These are phyloP conservation scores for Candida nanaspora DNA, from an alignment of 805 yeast genomes.

Conservation along the genomic window DNA sequence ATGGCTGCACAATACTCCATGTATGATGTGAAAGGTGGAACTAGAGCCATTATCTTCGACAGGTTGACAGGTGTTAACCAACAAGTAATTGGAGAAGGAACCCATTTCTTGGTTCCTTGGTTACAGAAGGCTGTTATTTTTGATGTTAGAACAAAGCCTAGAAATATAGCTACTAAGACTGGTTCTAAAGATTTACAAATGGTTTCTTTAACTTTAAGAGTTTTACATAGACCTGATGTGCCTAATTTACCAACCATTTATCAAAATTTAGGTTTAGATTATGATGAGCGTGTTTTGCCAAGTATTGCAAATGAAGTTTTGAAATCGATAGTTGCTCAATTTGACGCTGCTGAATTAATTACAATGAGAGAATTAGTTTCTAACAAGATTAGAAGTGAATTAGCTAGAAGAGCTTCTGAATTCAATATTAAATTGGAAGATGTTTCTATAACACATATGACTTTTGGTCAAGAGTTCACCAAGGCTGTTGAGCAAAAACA, in stretches of 20 bases:
- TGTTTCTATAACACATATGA: conserved; percentile 95
- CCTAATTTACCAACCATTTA: conserved; percentile 74
- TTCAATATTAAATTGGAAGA: conserved; percentile 91
- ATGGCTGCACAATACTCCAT: conserved; percentile 75
- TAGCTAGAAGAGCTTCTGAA: conserved; percentile 75
- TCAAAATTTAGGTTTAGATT: conserved; percentile 87
- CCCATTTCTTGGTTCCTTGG: conserved; percentile 96
- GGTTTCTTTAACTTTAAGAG: conserved; percentile 88
- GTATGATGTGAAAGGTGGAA: conserved; percentile 94
- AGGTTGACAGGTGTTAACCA: conserved; percentile 83
- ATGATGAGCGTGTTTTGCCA: conserved; percentile 90
- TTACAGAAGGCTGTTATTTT: conserved; percentile 82
- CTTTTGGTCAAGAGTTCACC: conserved; percentile 94
- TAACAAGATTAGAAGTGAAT: conserved; percentile 79
- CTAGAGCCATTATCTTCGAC: conserved; percentile 93
- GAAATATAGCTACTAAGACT: conserved; percentile 87
- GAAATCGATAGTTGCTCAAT: conserved; percentile 86
- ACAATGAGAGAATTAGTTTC: conserved; percentile 96
- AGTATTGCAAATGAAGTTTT: conserved; percentile 89
- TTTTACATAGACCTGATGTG: conserved; percentile 91
- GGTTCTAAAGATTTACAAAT: conserved; percentile 97
- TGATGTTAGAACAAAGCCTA: conserved; percentile 94
- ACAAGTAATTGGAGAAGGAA: conserved; percentile 91
- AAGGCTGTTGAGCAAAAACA: conserved; percentile 98
- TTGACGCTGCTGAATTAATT: conserved; percentile 93